These are phyloP conservation scores for Cryptococcus sp. DNA, from an alignment of 1,284 basidiomycete species.

Conservation along the genomic window DNA sequence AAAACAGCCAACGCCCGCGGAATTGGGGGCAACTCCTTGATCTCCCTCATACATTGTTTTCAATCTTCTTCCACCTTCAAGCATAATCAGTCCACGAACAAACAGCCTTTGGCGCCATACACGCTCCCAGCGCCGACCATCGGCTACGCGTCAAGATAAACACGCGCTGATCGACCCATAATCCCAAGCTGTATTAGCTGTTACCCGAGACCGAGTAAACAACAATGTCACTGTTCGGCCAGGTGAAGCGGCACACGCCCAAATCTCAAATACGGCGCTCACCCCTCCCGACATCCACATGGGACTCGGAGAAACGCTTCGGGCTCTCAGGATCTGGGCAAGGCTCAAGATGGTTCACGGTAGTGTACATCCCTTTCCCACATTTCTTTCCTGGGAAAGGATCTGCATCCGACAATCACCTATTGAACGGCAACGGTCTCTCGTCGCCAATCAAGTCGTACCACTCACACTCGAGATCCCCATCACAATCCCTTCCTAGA, in stretches of 20 bases:
- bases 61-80: too few species aligned
- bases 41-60: too few species aligned
- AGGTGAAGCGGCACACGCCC: slow-evolving; percentile 47
- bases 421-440: slow-evolving; percentile 19
- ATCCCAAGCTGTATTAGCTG: too few species aligned
- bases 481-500: slow-evolving; percentile 2
- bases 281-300: slow-evolving; percentile 46
- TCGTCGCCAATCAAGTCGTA: slow-evolving; percentile 21
- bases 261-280: slow-evolving; percentile 44
- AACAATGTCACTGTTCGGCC: slow-evolving; percentile 53
- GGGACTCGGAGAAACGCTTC: slow-evolving; percentile 44
- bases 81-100: too few species aligned
- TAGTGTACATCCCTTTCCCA: slow-evolving; percentile 48
- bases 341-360: slow-evolving; percentile 38
- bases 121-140: too few species aligned
- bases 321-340: slow-evolving; percentile 29
- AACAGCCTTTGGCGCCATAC: too few species aligned
- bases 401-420: slow-evolving; percentile 8
- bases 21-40: too few species aligned
- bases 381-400: slow-evolving; percentile 15
- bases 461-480: slow-evolving; percentile 17
- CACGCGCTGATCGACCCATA: too few species aligned
- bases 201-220: too few species aligned
- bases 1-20: too few species aligned
- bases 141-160: too few species aligned